Conservation (phyloP, 257 asterid genomes). For the Nicotiana knightiana region DNA sequence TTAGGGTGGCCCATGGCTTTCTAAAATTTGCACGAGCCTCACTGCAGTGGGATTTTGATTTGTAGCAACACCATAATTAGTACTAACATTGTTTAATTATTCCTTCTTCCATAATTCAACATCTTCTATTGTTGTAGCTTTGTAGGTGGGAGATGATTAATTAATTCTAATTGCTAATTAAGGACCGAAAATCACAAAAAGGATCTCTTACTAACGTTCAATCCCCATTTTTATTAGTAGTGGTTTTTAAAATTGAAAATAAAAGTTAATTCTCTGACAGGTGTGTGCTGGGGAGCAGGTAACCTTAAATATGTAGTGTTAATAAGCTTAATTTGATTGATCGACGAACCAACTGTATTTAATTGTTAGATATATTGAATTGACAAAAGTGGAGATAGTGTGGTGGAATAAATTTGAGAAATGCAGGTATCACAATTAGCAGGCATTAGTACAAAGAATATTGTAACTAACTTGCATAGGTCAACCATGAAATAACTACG, state of each 20-base stretch:
- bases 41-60: constrained; percentile 25
- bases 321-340: not conserved
- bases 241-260: not conserved
- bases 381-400: not conserved
- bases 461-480: constrained; percentile 5
- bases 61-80: constrained; percentile 10
- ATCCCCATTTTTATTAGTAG: not conserved
- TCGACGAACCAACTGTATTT: not conserved
- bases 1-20: constrained; percentile 38
- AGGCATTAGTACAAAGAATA: not conserved
- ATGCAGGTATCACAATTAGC: constrained; percentile 4
- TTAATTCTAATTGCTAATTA: not conserved
- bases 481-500: not conserved
- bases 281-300: not conserved
- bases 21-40: constrained; percentile 36
- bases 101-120: not conserved
- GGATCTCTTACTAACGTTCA: not conserved
- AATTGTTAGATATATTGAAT: not conserved
- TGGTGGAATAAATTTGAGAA: not conserved
- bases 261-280: not conserved
- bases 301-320: not conserved
- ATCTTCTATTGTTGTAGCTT: not conserved
- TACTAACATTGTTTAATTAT: not conserved
- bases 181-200: not conserved
- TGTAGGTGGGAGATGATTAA: not conserved